Evolutionary conservation across 306 rosid genomes (phyloP).

Genomic region (Medicago arabica): DNA sequence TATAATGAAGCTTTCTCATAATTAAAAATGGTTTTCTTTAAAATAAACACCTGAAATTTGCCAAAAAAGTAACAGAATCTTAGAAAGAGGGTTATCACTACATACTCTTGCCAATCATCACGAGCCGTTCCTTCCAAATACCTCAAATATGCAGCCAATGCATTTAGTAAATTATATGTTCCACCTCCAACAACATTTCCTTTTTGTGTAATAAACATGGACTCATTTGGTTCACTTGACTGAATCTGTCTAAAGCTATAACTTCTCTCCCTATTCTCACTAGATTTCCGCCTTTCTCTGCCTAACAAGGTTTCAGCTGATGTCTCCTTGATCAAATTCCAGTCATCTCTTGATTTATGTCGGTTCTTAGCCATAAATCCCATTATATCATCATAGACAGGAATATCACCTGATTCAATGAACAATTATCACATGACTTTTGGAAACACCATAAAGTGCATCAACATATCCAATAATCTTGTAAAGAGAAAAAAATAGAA

Average conservation of each 20-base stretch:
- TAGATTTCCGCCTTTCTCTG: conserved; percentile 43
- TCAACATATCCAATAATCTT: conserved; percentile 11
- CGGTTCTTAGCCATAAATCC: conserved; percentile 49
- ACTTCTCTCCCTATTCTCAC: conserved; percentile 45
- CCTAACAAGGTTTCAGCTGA: conserved; percentile 57
- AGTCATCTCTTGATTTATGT: conserved; percentile 42
- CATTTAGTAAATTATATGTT: conserved; percentile 65
- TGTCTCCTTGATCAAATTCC: conserved; percentile 67
- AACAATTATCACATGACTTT: conserved; percentile 43
- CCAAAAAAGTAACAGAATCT: neutral
- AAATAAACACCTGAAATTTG: conserved; percentile 23
- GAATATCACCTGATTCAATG: conserved; percentile 66
- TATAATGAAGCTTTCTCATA: neutral
- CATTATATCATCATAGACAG: conserved; percentile 64
- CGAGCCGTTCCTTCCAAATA: conserved; percentile 82
- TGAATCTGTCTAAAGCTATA: conserved; percentile 37
- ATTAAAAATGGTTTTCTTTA: neutral
- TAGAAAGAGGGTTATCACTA: conserved; percentile 23
- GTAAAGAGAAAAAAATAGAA: conserved; percentile 1
- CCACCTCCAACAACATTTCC: conserved; percentile 68
- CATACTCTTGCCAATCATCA: conserved; percentile 91
- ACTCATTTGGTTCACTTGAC: conserved; percentile 48
- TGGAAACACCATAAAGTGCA: conserved; percentile 29
- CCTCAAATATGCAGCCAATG: conserved; percentile 85
- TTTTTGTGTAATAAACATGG: conserved; percentile 59